Percentiles rank a stretch among this genome's conserved stretches.
These are phyloP conservation scores for Spirogloea muscicola DNA, from an alignment of 139 green algal genomes.

Conservation along the genomic window DNA sequence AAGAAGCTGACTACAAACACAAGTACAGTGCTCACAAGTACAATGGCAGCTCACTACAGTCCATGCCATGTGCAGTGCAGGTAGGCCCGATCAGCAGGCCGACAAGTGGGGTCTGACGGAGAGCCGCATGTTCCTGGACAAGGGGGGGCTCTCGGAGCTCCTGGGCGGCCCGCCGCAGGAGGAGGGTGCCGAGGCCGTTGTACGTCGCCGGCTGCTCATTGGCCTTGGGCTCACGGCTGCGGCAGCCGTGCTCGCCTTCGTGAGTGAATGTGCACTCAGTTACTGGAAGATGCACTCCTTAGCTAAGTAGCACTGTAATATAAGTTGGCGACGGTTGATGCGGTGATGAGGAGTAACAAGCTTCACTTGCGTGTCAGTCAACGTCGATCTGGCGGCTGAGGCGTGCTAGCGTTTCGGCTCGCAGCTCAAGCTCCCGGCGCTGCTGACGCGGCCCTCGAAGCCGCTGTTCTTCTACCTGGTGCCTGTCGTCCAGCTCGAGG, in stretches of 20 bases:
- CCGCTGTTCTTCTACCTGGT: slow-evolving; percentile 31
- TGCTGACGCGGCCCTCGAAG: slow-evolving; percentile 15
- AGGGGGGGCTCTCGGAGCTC: background rate
- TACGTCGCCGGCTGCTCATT: slow-evolving; percentile 18
- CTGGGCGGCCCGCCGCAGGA: slow-evolving; percentile 4
- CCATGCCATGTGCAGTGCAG: background rate
- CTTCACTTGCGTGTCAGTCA: too few species aligned
- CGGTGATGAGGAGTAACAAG: too few species aligned
- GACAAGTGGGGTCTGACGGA: slow-evolving; percentile 32
- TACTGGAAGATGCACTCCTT: too few species aligned
- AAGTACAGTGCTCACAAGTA: too few species aligned
- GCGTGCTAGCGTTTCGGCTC: too few species aligned
- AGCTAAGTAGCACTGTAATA: too few species aligned
- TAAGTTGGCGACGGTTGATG: too few species aligned
- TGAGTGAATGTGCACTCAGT: too few species aligned
- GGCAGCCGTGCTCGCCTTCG: slow-evolving; percentile 16
- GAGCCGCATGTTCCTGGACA: slow-evolving; percentile 12
- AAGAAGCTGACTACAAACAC: background rate
- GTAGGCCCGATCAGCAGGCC: slow-evolving; percentile 13
- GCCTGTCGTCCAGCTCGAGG: background rate
- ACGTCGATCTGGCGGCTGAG: too few species aligned
- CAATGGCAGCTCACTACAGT: background rate
- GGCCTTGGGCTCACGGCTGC: slow-evolving; percentile 8
- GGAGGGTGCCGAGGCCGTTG: slow-evolving; percentile 8
- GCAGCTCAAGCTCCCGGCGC: slow-evolving; percentile 2